A percentile compares a stretch with the other conserved stretches of the same genome.
These are phyloP conservation scores for Penicillium aurantiogriseum DNA, from an alignment of 2,329 filamentous ascomycete species.

Conservation along the genomic window DNA sequence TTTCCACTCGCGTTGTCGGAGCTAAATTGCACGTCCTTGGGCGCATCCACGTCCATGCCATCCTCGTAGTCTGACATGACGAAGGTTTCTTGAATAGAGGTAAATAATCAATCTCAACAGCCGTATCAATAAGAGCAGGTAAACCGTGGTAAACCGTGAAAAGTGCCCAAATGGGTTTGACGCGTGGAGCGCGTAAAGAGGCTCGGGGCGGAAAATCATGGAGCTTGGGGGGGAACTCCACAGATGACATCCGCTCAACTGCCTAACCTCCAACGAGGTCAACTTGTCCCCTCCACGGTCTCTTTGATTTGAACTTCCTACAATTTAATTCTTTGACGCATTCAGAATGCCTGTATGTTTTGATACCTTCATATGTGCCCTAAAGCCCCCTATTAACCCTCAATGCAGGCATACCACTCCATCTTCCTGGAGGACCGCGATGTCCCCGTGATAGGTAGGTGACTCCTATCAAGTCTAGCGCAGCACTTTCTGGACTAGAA, in stretches of 20 bases:
- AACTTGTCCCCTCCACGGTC: conserved; percentile 6
- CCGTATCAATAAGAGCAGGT: not conserved
- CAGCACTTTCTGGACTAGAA: not conserved
- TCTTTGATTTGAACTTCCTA: conserved; percentile 1
- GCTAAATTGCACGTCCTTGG: conserved; percentile 62
- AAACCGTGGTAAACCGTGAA: not conserved
- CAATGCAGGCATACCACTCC: conserved; percentile 84
- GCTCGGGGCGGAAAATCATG: conserved; percentile 42
- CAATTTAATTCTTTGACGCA: not conserved
- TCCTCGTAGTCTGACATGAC: conserved; percentile 59
- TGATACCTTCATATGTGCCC: not conserved
- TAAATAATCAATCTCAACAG: conserved; percentile 6
- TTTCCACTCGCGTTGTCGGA: conserved; percentile 69
- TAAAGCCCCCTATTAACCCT: conserved; percentile 10
- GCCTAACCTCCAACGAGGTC: conserved; percentile 13
- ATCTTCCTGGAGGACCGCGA: conserved; percentile 84
- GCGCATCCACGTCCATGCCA: conserved; percentile 67
- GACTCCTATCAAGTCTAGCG: conserved; percentile 12
- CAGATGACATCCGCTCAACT: conserved; percentile 30
- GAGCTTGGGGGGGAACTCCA: conserved; percentile 21
- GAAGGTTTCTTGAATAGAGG: not conserved
- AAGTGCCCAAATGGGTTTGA: conserved; percentile 16
- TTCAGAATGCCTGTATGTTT: conserved; percentile 49
- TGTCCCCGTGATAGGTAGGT: conserved; percentile 61
- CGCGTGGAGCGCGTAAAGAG: conserved; percentile 44